Evolutionary conservation across 2,329 filamentous ascomycete species (phyloP), one percentile per base, ranked within the genome.

Genomic region (Albophoma yamanashiensis): DNA sequence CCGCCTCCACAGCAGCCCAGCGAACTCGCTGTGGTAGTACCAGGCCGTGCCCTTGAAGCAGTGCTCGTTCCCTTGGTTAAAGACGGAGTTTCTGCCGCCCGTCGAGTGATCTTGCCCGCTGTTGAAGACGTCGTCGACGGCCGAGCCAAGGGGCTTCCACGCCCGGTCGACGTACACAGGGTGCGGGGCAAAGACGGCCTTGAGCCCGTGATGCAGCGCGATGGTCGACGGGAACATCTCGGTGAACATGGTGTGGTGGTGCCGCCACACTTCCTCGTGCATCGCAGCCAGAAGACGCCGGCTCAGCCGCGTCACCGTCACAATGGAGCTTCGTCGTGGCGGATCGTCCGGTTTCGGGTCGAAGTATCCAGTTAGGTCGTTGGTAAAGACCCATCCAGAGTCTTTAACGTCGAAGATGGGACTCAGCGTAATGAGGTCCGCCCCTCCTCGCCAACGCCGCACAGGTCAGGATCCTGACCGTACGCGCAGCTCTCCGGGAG

Each of bases 21-120:
- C 86, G 68, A 94, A 95, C 57, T 86, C 82, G 27, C 86, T 86
- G 66, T 91, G 89, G 73, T 91, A 95, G 73, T 93, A 95, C 89
- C 89, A 96, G 53, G 82, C 91, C 52, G 87, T 87, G 17, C 91
- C 89, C 66, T 84, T 84, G 76, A 93, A 91, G 72, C 92, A 92
- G 71, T 91, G 89, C 74, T 95, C 91, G 58, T 91, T 86, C 64
- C 83, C 80, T 25, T 80, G 67, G 60, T 87, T 85, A 65, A 88
- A 91, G 8, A 89, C 81, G 45, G 85, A 87, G 42, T 88, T 85
- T 38, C 78, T 76, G 1, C 88, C 84, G 9, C 86, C 83, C 0
- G 85, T 81, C 1, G 82, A 85, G 63, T 85, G 85, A 65, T 88
- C 83, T n/a, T 82, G 77, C 31, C 88, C 88, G 36, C 83, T 86